A percentile compares a stretch with the other conserved stretches of the same genome.
Conservation (phyloP, 129 eudicot species). For the Apium graveolens region DNA sequence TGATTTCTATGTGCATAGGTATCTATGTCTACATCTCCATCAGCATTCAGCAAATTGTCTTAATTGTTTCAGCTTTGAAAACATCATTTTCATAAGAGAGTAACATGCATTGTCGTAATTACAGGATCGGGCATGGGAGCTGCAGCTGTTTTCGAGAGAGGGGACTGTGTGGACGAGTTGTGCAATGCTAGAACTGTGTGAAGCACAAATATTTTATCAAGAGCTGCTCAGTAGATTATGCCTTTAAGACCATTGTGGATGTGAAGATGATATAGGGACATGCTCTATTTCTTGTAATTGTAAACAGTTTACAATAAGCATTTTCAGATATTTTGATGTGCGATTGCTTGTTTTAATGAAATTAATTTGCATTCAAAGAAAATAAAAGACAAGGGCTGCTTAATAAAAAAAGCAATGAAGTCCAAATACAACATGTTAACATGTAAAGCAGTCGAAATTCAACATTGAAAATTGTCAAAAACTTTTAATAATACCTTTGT, state of each 20-base stretch:
- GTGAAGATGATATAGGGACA: not conserved
- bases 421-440: too few species aligned
- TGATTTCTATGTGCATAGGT: slow-evolving; percentile 79
- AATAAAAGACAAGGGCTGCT: too few species aligned
- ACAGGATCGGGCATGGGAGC: slow-evolving; percentile 78
- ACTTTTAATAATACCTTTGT: too few species aligned
- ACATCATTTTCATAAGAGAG: not conserved
- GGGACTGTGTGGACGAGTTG: slow-evolving; percentile 27
- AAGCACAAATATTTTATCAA: not conserved
- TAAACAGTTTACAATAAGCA: not conserved
- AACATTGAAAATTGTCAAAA: too few species aligned
- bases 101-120: slow-evolving; percentile 8
- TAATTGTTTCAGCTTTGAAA: not conserved
- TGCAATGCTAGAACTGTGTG: slow-evolving; percentile 6
- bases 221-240: slow-evolving; percentile 1
- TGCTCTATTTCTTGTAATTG: not conserved
- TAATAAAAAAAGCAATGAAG: too few species aligned
- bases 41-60: not conserved
- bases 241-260: not conserved
- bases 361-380: too few species aligned
- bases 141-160: slow-evolving; percentile 73
- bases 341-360: too few species aligned
- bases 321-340: too few species aligned
- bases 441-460: too few species aligned
- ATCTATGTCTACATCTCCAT: not conserved